phyloP scores from a whole-genome alignment of 805 yeast species.

The Lachancea quebecensis region DNA sequence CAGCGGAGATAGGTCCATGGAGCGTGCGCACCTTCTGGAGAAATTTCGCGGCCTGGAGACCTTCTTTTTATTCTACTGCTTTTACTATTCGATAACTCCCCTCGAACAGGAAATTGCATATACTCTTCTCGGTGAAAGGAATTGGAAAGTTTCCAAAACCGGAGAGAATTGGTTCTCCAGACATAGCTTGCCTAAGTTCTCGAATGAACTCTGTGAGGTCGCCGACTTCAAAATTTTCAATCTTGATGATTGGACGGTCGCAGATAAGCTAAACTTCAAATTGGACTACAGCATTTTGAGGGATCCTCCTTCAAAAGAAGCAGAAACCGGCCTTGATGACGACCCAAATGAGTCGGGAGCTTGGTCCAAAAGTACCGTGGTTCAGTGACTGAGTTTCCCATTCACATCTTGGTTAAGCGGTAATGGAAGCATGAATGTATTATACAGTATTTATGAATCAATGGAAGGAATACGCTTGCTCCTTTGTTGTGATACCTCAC shows the following conservation, averaged over 20 bases:
- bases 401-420: no score
- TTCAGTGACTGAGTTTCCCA: no score
- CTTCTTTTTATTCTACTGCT: constrained; percentile 39
- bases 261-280: constrained; percentile 36
- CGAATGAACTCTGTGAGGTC: constrained; percentile 36
- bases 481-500: no score
- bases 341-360: no score
- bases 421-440: neutral
- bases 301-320: constrained; percentile 6
- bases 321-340: constrained; percentile 17
- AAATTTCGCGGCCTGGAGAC: constrained; percentile 27
- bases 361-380: no score
- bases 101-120: constrained; percentile 36
- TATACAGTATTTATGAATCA: constrained; percentile 4
- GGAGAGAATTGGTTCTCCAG: constrained; percentile 36
- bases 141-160: constrained; percentile 34
- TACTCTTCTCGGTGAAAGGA: constrained; percentile 29
- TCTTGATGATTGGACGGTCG: constrained; percentile 38
- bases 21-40: constrained; percentile 15
- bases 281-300: constrained; percentile 31
- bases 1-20: constrained; percentile 3
- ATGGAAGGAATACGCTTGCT: neutral
- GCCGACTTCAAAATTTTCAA: constrained; percentile 41
- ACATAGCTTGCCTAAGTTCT: constrained; percentile 33
- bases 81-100: constrained; percentile 38